Percentiles rank a stretch among this genome's conserved stretches.
Conservation (phyloP, 148 eudicot genomes). For the Rhododendron simsii region DNA sequence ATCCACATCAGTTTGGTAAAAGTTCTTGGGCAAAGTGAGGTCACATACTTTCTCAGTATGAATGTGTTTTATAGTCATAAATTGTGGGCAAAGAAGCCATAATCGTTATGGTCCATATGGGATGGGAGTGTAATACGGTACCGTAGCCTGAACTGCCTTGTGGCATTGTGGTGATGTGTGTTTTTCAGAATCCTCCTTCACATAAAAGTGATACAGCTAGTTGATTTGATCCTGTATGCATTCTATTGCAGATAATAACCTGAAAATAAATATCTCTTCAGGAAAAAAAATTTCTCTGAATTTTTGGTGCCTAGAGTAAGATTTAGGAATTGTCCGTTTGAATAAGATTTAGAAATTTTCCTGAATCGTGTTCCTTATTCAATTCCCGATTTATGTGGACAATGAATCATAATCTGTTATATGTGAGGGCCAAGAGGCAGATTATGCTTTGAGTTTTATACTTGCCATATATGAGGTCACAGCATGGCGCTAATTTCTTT, state of each 20-base stretch:
- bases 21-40: neutral
- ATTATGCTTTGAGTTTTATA: neutral
- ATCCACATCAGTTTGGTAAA: neutral
- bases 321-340: neutral
- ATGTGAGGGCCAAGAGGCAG: neutral
- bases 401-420: neutral
- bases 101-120: neutral
- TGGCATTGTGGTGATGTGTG: neutral
- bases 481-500: neutral
- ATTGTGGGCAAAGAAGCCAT: neutral
- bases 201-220: neutral
- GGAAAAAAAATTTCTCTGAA: neutral
- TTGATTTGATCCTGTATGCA: neutral
- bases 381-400: neutral
- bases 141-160: neutral
- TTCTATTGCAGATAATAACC: neutral
- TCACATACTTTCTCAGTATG: neutral
- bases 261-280: no score
- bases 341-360: neutral
- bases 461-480: neutral
- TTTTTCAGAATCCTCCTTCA: neutral
- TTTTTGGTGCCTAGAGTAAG: neutral
- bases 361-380: neutral
- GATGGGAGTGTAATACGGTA: neutral
- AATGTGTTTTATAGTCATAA: neutral